Conservation (phyloP, 257 asterid genomes). For the Plantago ovata region DNA sequence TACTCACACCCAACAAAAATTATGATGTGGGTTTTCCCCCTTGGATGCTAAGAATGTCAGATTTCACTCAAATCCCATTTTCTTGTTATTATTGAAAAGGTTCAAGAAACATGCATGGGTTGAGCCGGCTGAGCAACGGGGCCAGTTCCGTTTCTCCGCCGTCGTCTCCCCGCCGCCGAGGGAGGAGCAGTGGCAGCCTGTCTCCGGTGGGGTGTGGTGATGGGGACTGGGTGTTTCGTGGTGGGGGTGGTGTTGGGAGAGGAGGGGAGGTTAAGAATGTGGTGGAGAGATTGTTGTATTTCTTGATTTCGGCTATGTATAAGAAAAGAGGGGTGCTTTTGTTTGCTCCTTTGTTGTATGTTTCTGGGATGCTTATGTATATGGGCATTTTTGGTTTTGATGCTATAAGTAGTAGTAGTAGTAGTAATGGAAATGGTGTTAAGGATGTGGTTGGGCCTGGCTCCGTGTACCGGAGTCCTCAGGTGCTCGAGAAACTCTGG, state of each 20-base stretch:
- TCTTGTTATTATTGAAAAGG: not conserved
- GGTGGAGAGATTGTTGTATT: slow-evolving; percentile 65
- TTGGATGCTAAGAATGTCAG: not conserved
- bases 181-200: slow-evolving; percentile 26
- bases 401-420: slow-evolving; percentile 29
- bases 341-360: slow-evolving; percentile 87
- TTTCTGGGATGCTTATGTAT: slow-evolving; percentile 87
- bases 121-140: slow-evolving; percentile 90
- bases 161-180: slow-evolving; percentile 75
- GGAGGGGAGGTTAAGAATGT: slow-evolving; percentile 54
- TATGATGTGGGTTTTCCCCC: no score
- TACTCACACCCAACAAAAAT: no score
- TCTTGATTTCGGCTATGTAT: slow-evolving; percentile 64
- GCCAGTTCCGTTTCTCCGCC: slow-evolving; percentile 73
- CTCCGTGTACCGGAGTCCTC: slow-evolving; percentile 82
- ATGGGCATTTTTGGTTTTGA: slow-evolving; percentile 80
- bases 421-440: slow-evolving; percentile 25
- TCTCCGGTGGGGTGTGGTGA: slow-evolving; percentile 24
- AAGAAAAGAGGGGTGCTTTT: slow-evolving; percentile 79
- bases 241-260: slow-evolving; percentile 31
- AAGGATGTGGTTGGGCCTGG: slow-evolving; percentile 61
- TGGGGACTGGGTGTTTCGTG: slow-evolving; percentile 36
- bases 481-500: slow-evolving; percentile 91
- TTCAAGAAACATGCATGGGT: slow-evolving; percentile 71
- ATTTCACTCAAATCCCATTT: not conserved